These are phyloP conservation scores for Rhodotorula paludigena DNA, from an alignment of 768 basidiomycete genomes.

Conservation along the genomic window DNA sequence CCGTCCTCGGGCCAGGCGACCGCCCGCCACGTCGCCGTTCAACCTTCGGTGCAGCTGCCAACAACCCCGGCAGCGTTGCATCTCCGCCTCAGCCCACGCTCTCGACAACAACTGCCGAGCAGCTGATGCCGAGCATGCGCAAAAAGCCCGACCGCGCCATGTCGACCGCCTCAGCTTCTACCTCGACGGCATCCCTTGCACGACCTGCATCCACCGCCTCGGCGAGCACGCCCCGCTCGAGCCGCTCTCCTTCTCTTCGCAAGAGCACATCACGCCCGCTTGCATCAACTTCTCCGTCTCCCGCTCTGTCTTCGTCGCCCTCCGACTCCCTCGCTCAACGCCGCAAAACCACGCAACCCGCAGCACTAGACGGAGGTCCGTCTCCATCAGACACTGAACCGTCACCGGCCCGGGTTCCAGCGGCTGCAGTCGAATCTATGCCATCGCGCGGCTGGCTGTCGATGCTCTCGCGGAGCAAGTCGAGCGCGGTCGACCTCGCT, in stretches of 20 bases:
- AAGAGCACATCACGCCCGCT: no score
- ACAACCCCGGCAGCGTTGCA: neutral
- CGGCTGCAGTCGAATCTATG: no score
- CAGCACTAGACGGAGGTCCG: no score
- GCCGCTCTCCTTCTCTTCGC: neutral
- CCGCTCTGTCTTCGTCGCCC: no score
- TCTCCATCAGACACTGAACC: no score
- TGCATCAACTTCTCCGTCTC: no score
- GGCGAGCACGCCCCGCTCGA: neutral
- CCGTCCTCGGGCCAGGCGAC: neutral
- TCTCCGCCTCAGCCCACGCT: neutral
- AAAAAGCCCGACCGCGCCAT: neutral
- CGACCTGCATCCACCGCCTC: neutral
- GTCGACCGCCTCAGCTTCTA: neutral
- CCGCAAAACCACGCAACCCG: no score
- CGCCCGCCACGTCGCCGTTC: neutral
- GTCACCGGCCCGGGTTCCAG: no score
- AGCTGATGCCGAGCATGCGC: constrained; percentile 13
- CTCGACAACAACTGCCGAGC: constrained; percentile 8
- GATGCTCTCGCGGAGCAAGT: constrained; percentile 1
- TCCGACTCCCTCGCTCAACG: no score
- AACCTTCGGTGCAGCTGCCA: neutral
- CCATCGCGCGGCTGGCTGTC: neutral
- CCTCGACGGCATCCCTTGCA: neutral
- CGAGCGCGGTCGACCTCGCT: neutral